Evolutionary conservation across 768 basidiomycete species (phyloP).

Genomic region (Hericium rajendrae): DNA sequence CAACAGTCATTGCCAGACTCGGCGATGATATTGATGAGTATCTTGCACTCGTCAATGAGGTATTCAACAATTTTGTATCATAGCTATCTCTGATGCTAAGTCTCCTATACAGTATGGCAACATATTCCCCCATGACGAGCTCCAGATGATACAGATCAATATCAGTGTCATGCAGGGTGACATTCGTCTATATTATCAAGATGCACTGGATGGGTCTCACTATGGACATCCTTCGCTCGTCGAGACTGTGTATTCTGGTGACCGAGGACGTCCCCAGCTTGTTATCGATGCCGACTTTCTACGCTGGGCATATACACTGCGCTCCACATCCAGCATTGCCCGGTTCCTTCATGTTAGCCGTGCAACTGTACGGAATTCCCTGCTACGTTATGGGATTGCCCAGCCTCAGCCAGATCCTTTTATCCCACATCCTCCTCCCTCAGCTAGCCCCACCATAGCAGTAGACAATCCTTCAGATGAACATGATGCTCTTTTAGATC

Average conservation of each 20-base stretch:
- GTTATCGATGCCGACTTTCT: constrained; percentile 14
- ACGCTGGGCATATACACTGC: constrained; percentile 10
- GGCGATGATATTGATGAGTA: constrained; percentile 8
- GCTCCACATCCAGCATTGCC: constrained; percentile 11
- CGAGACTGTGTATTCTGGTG: not conserved
- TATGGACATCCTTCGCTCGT: not conserved
- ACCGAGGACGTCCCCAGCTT: no score
- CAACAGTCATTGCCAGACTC: constrained; percentile 9
- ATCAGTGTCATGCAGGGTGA: not conserved
- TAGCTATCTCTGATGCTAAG: no score
- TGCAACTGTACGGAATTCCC: constrained; percentile 7
- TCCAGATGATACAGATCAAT: constrained; percentile 1
- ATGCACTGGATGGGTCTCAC: constrained; percentile 1
- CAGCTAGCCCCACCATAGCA: no score
- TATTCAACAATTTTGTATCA: no score
- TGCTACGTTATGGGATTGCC: no score
- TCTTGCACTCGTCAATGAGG: no score
- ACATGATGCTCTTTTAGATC: no score
- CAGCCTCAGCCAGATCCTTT: no score
- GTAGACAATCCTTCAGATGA: no score
- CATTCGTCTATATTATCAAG: constrained; percentile 1
- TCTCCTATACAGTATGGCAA: no score
- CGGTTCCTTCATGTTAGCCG: constrained; percentile 11
- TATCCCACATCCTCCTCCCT: no score
- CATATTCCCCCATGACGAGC: no score